A percentile compares a stretch with the other conserved stretches of the same genome.
These are phyloP conservation scores for Massarina eburnea DNA, from an alignment of 2,329 filamentous ascomycete genomes.

Conservation along the genomic window DNA sequence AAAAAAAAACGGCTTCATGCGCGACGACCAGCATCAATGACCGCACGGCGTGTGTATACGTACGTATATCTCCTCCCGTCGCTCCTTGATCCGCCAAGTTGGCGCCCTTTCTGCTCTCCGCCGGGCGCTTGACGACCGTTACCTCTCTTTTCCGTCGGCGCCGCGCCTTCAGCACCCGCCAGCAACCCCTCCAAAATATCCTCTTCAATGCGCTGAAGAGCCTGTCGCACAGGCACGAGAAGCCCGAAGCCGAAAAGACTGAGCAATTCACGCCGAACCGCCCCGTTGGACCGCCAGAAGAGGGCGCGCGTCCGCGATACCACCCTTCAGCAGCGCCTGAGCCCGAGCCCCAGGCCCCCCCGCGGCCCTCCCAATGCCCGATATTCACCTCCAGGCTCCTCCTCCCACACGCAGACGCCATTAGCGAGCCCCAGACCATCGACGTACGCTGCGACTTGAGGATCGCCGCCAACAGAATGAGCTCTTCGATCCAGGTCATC, in stretches of 20 bases:
- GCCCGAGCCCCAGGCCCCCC: not conserved
- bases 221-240: constrained; percentile 1
- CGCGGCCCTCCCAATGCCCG: not conserved
- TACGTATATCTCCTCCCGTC: constrained; percentile 7
- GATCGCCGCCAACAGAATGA: constrained; percentile 56
- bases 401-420: constrained; percentile 11
- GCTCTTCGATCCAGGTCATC: constrained; percentile 71
- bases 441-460: not conserved
- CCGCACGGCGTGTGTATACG: constrained; percentile 11
- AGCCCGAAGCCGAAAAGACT: not conserved
- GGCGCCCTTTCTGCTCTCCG: constrained; percentile 27
- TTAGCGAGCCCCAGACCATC: not conserved
- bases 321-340: not conserved
- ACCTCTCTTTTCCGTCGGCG: constrained; percentile 12
- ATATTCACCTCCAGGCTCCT: constrained; percentile 4
- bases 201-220: constrained; percentile 2
- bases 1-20: not conserved
- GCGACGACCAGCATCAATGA: not conserved
- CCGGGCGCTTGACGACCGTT: constrained; percentile 29
- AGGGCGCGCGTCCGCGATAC: constrained; percentile 1
- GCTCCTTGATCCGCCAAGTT: constrained; percentile 27
- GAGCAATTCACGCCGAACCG: not conserved
- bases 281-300: not conserved
- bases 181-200: constrained; percentile 1
- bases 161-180: constrained; percentile 14